phyloP scores from a whole-genome alignment of 2,329 filamentous ascomycete genomes.

The Ceratocystis albifundus region DNA sequence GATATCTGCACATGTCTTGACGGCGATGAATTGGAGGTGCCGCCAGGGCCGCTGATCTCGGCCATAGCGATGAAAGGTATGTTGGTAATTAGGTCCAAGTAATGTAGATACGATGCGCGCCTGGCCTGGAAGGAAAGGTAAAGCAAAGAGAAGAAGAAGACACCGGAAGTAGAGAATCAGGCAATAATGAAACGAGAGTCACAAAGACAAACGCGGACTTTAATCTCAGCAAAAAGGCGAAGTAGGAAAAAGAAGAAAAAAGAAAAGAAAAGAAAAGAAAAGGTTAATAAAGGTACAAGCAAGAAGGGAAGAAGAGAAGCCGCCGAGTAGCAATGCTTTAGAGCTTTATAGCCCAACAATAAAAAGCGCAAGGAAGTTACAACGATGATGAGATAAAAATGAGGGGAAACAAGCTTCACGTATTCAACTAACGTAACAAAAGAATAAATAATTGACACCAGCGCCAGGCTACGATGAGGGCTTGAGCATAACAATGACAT shows the following conservation, averaged over 20 bases:
- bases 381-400: not conserved
- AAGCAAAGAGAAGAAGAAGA: not conserved
- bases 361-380: not conserved
- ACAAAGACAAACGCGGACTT: not conserved
- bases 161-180: not conserved
- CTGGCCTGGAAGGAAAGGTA: not conserved
- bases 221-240: not conserved
- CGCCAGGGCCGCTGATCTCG: not conserved
- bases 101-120: not conserved
- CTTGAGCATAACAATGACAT: slow-evolving; percentile 11
- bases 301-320: not conserved
- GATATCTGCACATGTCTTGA: not conserved
- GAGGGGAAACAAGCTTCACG: slow-evolving; percentile 5
- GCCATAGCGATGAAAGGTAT: slow-evolving; percentile 2
- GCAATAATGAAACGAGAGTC: not conserved
- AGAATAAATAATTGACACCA: not conserved
- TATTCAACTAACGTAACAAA: not conserved
- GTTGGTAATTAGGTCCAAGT: not conserved
- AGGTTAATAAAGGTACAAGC: slow-evolving; percentile 1
- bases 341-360: not conserved
- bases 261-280: no score
- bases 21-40: not conserved
- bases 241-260: not conserved
- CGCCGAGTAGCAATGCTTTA: not conserved
- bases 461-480: slow-evolving; percentile 2